Evolutionary conservation across 805 yeast genomes (phyloP), one percentile per base, ranked within the genome.

Genomic region (Yarrowia keelungensis): DNA sequence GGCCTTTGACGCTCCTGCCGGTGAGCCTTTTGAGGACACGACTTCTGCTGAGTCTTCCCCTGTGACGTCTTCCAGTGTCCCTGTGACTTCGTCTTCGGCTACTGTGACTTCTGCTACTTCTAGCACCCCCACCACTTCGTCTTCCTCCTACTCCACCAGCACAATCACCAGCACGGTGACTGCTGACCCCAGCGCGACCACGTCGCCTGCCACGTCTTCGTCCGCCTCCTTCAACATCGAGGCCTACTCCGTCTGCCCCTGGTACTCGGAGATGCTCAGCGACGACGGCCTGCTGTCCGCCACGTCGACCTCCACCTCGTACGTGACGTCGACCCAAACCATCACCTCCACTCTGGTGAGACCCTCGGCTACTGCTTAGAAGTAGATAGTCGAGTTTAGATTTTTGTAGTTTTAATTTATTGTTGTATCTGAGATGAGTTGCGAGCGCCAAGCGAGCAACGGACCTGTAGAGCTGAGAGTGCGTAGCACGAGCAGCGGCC

Each of bases 171-270:
- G 47, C 22, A 56, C 62, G 7, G 62, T 56, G 62, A 56, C 62
- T n/a, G 46, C 47, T 1, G 62, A 56, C n/a, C 45, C 59, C 32
- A 35, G 42, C 8, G 59, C 59, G 9, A 56, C 47, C 22, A 41
- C 62, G 9, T 62, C 67, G 2, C 53, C 67, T 3, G 43, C 67
- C 8, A 19, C 67, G 2, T n/a, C 46, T 10, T 59, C 65, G 16
- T 22, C 53, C 16, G 53, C 32, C 7, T 47, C 56, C 9, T 36
- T 62, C 38, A 47, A 62, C 67, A 3, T 62, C 12, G 67, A 47
- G 16, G 56, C 54, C 2, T 62, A 62, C 56, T 62, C 67, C 26
- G 67, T 62, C 35, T 62, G 67, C 56, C 47, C 67, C 14, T 62
- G 67, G 67, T 62, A 62, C 67, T 62, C 67, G 45, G 56, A 47